These are phyloP conservation scores for Penicillium griseofulvum DNA, from an alignment of 2,329 filamentous ascomycete genomes.

Conservation along the genomic window DNA sequence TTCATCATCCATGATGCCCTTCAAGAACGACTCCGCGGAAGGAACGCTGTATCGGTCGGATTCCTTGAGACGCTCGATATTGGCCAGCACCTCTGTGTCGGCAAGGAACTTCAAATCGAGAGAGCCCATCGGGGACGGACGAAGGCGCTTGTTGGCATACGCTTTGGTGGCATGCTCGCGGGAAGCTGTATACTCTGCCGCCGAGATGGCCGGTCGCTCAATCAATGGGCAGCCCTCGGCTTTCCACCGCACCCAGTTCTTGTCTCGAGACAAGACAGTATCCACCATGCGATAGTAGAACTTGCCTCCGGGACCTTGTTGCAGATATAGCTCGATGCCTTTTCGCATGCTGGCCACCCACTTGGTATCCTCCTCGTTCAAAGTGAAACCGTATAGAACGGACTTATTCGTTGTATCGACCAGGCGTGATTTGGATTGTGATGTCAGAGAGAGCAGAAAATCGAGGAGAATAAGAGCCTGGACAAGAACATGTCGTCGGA, in stretches of 20 bases:
- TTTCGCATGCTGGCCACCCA: slow-evolving; percentile 80
- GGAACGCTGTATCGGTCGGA: slow-evolving; percentile 65
- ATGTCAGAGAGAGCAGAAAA: slow-evolving; percentile 86
- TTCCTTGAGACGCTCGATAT: slow-evolving; percentile 69
- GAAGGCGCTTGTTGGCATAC: slow-evolving; percentile 68
- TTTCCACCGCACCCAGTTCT: slow-evolving; percentile 99
- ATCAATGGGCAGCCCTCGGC: slow-evolving; percentile 89
- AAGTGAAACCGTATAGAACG: slow-evolving; percentile 75
- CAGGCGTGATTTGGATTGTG: slow-evolving; percentile 76
- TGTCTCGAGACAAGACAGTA: slow-evolving; percentile 90
- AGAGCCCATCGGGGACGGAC: slow-evolving; percentile 67
- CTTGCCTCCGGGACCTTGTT: slow-evolving; percentile 75
- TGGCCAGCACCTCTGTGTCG: slow-evolving; percentile 60
- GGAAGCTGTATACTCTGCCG: slow-evolving; percentile 67
- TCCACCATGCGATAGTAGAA: slow-evolving; percentile 97
- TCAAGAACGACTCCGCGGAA: slow-evolving; percentile 66
- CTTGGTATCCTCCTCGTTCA: slow-evolving; percentile 81
- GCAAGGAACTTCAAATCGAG: slow-evolving; percentile 76
- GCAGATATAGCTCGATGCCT: slow-evolving; percentile 78
- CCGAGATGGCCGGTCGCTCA: slow-evolving; percentile 68
- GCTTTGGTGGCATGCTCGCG: slow-evolving; percentile 64
- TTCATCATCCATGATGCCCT: slow-evolving; percentile 73
- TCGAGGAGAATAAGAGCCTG: slow-evolving; percentile 93
- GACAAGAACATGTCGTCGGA: slow-evolving; percentile 89
- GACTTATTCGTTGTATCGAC: slow-evolving; percentile 76